phyloP scores from a whole-genome alignment of 148 eudicot genomes.

The Simmondsia chinensis region DNA sequence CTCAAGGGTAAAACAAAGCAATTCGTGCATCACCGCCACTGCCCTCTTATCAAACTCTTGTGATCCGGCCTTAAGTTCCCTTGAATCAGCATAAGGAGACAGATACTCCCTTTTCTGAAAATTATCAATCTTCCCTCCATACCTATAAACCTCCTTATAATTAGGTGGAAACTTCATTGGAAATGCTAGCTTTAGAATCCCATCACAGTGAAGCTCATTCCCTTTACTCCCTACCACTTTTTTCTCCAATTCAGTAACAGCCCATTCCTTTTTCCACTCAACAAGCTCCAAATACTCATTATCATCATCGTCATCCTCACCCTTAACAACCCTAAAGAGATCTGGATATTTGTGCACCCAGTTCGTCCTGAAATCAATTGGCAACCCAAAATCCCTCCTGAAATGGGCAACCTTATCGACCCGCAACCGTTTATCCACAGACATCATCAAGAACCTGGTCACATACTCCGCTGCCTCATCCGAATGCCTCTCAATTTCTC shows the following conservation, averaged over 20 bases:
- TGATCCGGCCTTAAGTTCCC: slow-evolving; percentile 57
- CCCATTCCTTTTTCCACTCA: slow-evolving; percentile 71
- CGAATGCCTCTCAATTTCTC: slow-evolving; percentile 27
- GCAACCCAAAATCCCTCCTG: slow-evolving; percentile 82
- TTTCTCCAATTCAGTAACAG: slow-evolving; percentile 77
- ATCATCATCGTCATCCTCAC: slow-evolving; percentile 36
- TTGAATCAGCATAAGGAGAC: slow-evolving; percentile 87
- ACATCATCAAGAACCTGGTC: slow-evolving; percentile 83
- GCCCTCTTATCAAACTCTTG: slow-evolving; percentile 84
- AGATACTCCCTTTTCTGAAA: slow-evolving; percentile 72
- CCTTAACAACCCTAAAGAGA: slow-evolving; percentile 51
- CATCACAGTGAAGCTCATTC: slow-evolving; percentile 19
- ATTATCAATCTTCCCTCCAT: slow-evolving; percentile 48
- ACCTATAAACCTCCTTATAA: slow-evolving; percentile 58
- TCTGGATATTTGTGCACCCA: slow-evolving; percentile 67
- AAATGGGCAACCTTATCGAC: slow-evolving; percentile 82
- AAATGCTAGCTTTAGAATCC: slow-evolving; percentile 56
- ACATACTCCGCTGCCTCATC: slow-evolving; percentile 66
- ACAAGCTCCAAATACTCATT: slow-evolving; percentile 75
- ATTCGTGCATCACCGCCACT: slow-evolving; percentile 83
- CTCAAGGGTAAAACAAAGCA: slow-evolving; percentile 85
- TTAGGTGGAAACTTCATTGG: slow-evolving; percentile 66
- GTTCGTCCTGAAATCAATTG: slow-evolving; percentile 59
- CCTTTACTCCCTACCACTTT: slow-evolving; percentile 19
- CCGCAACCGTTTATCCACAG: slow-evolving; percentile 46